Percentiles rank a stretch among this genome's conserved stretches.
phyloP scores from a whole-genome alignment of 2,329 filamentous ascomycete species.

The Arthroderma sp. region DNA sequence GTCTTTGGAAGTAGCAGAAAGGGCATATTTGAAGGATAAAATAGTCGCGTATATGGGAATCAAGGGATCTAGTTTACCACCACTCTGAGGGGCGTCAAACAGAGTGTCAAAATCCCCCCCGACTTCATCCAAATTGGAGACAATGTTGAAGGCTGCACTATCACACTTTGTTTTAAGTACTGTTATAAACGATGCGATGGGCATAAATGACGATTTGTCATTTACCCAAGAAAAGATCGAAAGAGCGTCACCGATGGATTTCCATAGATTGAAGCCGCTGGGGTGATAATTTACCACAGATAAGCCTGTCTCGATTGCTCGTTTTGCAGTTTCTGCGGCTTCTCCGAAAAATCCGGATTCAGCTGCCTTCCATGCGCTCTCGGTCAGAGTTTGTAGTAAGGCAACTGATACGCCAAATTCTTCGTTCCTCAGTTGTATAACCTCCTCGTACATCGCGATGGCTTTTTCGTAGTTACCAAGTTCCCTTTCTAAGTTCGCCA shows the following conservation, averaged over 20 bases:
- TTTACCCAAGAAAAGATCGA: slow-evolving; percentile 72
- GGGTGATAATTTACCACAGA: slow-evolving; percentile 49
- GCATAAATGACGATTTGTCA: slow-evolving; percentile 51
- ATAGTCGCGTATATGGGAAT: slow-evolving; percentile 60
- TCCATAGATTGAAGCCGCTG: slow-evolving; percentile 89
- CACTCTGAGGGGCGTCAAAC: slow-evolving; percentile 23
- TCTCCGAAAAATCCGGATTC: slow-evolving; percentile 81
- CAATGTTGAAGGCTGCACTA: slow-evolving; percentile 44
- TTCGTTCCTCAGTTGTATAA: slow-evolving; percentile 53
- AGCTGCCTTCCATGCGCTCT: slow-evolving; percentile 63
- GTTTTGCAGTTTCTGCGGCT: slow-evolving; percentile 56
- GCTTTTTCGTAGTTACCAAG: slow-evolving; percentile 81
- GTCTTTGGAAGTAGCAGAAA: slow-evolving; percentile 60
- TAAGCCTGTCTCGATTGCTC: slow-evolving; percentile 57
- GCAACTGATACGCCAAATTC: slow-evolving; percentile 85
- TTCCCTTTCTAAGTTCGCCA: slow-evolving; percentile 87
- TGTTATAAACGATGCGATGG: slow-evolving; percentile 41
- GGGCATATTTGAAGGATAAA: slow-evolving; percentile 75
- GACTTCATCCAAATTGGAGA: slow-evolving; percentile 59
- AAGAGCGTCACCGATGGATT: slow-evolving; percentile 77
- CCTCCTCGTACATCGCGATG: slow-evolving; percentile 60
- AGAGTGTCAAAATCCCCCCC: slow-evolving; percentile 31
- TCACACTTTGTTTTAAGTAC: slow-evolving; percentile 47
- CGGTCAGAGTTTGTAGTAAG: slow-evolving; percentile 74
- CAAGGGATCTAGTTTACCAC: slow-evolving; percentile 29